phyloP scores from a whole-genome alignment of 164 flowering plant genomes.

The Kalanchoe fedtschenkoi region DNA sequence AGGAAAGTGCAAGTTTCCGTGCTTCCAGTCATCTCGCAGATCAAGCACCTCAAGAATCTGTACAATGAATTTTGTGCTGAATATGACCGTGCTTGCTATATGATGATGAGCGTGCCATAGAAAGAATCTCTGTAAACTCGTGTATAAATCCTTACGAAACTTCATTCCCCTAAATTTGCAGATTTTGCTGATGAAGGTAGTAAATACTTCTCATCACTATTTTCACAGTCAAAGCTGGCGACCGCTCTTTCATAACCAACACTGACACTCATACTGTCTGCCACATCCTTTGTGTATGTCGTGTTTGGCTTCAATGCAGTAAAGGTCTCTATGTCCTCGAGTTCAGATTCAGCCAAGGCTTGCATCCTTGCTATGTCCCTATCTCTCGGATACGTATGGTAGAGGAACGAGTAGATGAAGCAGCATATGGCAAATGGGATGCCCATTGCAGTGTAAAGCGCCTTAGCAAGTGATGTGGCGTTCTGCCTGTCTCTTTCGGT shows the following conservation, averaged over 20 bases:
- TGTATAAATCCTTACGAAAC: no score
- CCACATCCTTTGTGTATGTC: neutral
- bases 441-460: slow-evolving; percentile 66
- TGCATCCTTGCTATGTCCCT: slow-evolving; percentile 64
- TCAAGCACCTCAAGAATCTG: no score
- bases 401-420: slow-evolving; percentile 68
- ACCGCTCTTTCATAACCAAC: no score
- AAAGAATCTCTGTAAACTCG: no score
- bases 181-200: neutral
- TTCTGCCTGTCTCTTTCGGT: slow-evolving; percentile 60
- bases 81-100: no score
- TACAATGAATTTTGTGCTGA: no score
- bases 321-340: slow-evolving; percentile 33
- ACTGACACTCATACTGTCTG: neutral
- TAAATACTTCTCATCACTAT: neutral
- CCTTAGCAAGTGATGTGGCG: slow-evolving; percentile 77
- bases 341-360: slow-evolving; percentile 60
- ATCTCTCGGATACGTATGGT: slow-evolving; percentile 82
- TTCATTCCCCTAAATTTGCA: no score
- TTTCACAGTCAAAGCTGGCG: neutral
- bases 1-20: no score
- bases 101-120: no score
- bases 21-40: no score
- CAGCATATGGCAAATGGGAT: slow-evolving; percentile 75
- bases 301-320: no score